A percentile compares a stretch with the other conserved stretches of the same genome.
Evolutionary conservation across 176 grass and related monocot species (phyloP).

Genomic region (Oryza australiensis): DNA sequence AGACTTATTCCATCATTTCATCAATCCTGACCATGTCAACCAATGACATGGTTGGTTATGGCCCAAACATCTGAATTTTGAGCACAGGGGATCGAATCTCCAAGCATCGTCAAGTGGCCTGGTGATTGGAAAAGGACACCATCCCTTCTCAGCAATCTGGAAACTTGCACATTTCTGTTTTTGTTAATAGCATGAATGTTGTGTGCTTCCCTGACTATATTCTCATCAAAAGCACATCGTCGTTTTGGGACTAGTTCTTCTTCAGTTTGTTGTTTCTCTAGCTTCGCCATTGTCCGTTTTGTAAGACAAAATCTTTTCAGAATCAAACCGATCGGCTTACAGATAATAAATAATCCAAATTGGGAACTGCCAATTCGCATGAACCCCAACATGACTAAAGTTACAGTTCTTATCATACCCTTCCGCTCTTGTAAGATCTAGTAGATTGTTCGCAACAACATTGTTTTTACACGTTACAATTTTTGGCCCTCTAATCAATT

Average conservation of each 20-base stretch:
- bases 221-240: slow-evolving; percentile 2
- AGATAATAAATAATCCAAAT: not conserved
- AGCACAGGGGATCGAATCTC: not conserved
- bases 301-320: not conserved
- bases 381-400: not conserved
- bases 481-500: slow-evolving; percentile 13
- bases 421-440: not conserved
- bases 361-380: not conserved
- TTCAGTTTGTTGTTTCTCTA: not conserved
- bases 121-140: not conserved
- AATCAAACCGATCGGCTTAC: not conserved
- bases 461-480: slow-evolving; percentile 13
- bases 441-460: not conserved
- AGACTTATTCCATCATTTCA: too few species aligned
- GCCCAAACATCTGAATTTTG: not conserved
- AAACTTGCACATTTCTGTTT: slow-evolving; percentile 21
- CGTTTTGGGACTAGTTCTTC: not conserved
- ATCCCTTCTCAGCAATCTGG: slow-evolving; percentile 13
- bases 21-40: too few species aligned
- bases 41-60: not conserved
- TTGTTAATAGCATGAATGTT: not conserved
- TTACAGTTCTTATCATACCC: not conserved
- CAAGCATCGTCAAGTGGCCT: not conserved
- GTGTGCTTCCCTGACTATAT: not conserved
- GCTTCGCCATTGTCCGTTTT: not conserved